Conservation (phyloP, 2,329 filamentous ascomycete species). For the Aureobasidium sp. region DNA sequence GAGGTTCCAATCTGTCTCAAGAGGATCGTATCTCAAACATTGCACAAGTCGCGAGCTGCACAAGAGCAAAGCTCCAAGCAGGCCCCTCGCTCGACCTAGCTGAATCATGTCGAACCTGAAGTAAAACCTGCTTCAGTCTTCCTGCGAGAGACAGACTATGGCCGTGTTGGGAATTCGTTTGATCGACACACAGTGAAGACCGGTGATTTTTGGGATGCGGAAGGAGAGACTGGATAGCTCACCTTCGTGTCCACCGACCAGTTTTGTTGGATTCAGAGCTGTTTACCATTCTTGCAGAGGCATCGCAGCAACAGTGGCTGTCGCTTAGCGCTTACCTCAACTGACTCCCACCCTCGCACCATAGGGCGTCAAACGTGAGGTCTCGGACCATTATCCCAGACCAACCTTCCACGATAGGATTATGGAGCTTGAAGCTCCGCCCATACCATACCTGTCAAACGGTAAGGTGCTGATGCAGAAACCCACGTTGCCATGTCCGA, state of each 20-base stretch:
- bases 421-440: background rate
- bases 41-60: background rate
- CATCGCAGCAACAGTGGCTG: background rate
- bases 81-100: background rate
- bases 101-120: background rate
- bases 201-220: background rate
- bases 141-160: background rate
- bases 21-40: constrained; percentile 36
- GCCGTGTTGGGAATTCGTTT: background rate
- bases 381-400: background rate
- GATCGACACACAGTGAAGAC: background rate
- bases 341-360: background rate
- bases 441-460: background rate
- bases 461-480: background rate
- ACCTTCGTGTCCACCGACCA: background rate
- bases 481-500: background rate
- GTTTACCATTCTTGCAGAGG: background rate
- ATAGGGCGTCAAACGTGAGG: background rate
- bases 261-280: background rate
- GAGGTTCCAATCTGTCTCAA: constrained; percentile 48
- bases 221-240: background rate
- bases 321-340: constrained; percentile 4
- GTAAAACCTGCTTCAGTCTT: background rate
- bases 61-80: constrained; percentile 3
- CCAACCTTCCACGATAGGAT: background rate